Evolutionary conservation across 106 monocot genomes (phyloP), one percentile per base, ranked within the genome.

Genomic region (Acanthochlamys bracteata): DNA sequence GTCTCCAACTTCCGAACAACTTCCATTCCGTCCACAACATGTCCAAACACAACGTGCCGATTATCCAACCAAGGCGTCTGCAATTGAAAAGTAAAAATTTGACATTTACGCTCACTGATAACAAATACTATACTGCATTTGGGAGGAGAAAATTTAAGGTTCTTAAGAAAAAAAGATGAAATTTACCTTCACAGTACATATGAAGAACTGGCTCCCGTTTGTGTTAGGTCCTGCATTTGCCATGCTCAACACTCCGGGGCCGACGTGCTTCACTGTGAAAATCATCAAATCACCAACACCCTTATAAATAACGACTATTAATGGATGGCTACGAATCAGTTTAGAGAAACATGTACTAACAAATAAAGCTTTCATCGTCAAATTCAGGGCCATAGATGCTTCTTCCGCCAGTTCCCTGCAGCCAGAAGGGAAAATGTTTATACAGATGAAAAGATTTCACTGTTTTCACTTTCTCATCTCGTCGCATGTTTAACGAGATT

Each of bases 51-150:
- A 9, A 93, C 92, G 53, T 88, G 92, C 24, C 75, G 79, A 3
- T 79, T 77, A 58, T 93, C 88, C 75, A 93, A 61, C 92, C 92
- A 93, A 42, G 88, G 82, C 20, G 92, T 93, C 92, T 93, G 79
- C 71, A 57, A 54, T 53, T 46, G 66, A 41, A 74, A 43, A 43
- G 13, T 43, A 7, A 43, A 43, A 43, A 43, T 43, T 43, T 8
- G 43, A 43, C 43, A 43, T 8, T 13, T 13, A 43, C 7, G 43
- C 7, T 43, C 43, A 43, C 13, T 7, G 43, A 43, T 7, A 43
- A 16, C 16, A 54, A 19, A 54, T 54, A n/a, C 53, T 8, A 6
- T 6, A 54, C 19, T 54, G 11, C 7, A 11, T 8, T 16, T 54
- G n/a, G 13, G 26, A 60, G 11, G 11, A 66, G 10, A 40, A 41